Evolutionary conservation across 2,329 filamentous ascomycete genomes (phyloP), one percentile per base, ranked within the genome.

Genomic region (Fusarium napiforme): DNA sequence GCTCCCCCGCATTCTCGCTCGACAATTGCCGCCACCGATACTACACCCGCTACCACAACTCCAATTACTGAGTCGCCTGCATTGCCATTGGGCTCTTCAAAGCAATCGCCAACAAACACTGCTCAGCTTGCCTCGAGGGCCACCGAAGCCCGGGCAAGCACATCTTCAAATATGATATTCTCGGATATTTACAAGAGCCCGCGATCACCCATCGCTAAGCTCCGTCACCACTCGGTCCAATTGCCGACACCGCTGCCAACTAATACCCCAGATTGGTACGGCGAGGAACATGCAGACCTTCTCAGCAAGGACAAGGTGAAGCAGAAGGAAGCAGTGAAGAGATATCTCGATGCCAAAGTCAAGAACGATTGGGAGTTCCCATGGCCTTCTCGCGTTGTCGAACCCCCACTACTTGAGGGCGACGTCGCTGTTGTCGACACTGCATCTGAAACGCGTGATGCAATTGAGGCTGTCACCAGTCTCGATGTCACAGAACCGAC

Each of bases 311-410:
- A 92, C 78, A 91, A 91, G 79, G 70, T 80, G 32, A 90, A 87
- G 81, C 88, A 91, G 74, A 92, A 91, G 77, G 88, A 90, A 45
- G 90, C 90, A 18, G 87, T 92, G 40, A 88, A 84, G 76, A 86
- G 83, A 57, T 88, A 87, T 73, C 81, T 92, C 4, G 80, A 83
- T 6, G 84, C 85, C 28, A 88, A 86, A 72, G 82, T 92, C 45
- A 87, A 85, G 69, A 85, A 85, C 69, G 89, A 91, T 76, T 92
- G 90, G 90, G 81, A 83, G 1, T 92, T 90, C 76, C 74, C 82
- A 39, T 91, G 89, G 89, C 87, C 88, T 4, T 83, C 82, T 16
- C 75, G 75, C 43, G 61, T 64, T 30, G 64, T 71, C 46, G 69
- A 72, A 7, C 62, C 74, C 11, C 59, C 56, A 5, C 46, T 21